Base-by-base conservation (phyloP, 2,329 filamentous ascomycete genomes). In the Ophiostoma novo-ulmi region DNA sequence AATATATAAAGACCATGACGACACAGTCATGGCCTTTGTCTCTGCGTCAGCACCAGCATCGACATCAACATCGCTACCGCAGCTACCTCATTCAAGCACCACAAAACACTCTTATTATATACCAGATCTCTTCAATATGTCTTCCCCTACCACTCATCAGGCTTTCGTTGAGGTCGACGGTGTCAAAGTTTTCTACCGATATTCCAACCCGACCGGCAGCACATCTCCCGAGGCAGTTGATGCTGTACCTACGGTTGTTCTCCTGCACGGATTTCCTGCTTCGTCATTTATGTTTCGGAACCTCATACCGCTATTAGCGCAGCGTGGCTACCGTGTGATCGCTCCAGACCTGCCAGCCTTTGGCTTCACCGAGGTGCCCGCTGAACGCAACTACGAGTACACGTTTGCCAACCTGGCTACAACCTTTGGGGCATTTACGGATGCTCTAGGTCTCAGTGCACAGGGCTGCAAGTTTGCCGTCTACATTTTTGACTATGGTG, bases 401-500 rank as follows among this genome's bases (percentile, higher is more conserved):
- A 86, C 81, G 17, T 89, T 89, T 73, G 82, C 80, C 66, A 82
- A 80, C 75, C 76, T 89, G 6, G 78, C 85, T 44, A 75, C 70
- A 6, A 84, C 83, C 1, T 79, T 86, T 48, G 78, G 78, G 11
- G 80, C 80, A 7, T 87, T 88, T 74, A 76, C 87, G 14, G 79
- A 82, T 48, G 78, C 79, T 0, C 77, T 88, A 10, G 72, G 78
- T 3, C 79, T 88, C 41, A 64, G 38, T 7, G 35, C 61, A 38
- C 61, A 64, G 35, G 61, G 61, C 31, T 72, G 75, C 17, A 81
- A 80, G 41, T 88, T 84, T 77, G 81, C 83, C 17, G 77, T 87
- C 38, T 89, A 88, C 76, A 82, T 89, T 73, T 89, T 89, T 76
- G 87, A 89, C 79, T 89, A 89, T 75, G 87, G 87, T 68, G 85